These are phyloP conservation scores for Tripterygium wilfordii DNA, from an alignment of 177 flowering plant species.

Conservation along the genomic window DNA sequence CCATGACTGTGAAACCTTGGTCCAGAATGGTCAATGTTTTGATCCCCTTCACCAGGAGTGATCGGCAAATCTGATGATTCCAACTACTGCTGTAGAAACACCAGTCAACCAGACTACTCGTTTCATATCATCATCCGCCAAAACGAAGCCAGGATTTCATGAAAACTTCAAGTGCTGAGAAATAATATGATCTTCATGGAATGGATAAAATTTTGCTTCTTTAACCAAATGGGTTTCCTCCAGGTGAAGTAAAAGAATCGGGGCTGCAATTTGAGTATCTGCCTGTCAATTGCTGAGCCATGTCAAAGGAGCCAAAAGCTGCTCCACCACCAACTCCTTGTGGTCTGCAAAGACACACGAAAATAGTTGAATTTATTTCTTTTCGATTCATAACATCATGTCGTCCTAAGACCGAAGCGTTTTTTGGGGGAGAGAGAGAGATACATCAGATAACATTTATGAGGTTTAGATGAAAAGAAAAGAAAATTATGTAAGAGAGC, in stretches of 20 bases:
- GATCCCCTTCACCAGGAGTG: too few relatives aligned
- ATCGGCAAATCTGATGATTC: too few relatives aligned
- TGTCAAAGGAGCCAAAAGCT: constrained; percentile 7
- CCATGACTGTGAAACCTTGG: too few relatives aligned
- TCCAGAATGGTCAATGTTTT: too few relatives aligned
- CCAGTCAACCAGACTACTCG: too few relatives aligned
- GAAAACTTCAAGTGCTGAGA: too few relatives aligned
- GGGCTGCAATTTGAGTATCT: constrained; percentile 6
- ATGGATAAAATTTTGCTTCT: too few relatives aligned
- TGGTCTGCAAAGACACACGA: constrained; percentile 12
- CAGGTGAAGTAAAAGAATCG: constrained; percentile 11
- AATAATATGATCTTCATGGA: too few relatives aligned
- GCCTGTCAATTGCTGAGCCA: constrained; percentile 9
- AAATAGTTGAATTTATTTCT: not conserved
- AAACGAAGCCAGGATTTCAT: too few relatives aligned
- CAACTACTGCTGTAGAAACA: too few relatives aligned
- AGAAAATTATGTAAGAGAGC: not conserved
- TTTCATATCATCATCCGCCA: too few relatives aligned
- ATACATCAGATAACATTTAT: not conserved
- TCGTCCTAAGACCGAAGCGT: not conserved
- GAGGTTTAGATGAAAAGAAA: not conserved
- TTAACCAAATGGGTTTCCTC: constrained; percentile 31
- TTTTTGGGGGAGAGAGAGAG: not conserved
- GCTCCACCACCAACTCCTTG: constrained; percentile 12
- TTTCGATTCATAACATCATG: not conserved